These are phyloP conservation scores for Arabidopsis lyrata DNA, from an alignment of 441 rosid species.

Conservation along the genomic window DNA sequence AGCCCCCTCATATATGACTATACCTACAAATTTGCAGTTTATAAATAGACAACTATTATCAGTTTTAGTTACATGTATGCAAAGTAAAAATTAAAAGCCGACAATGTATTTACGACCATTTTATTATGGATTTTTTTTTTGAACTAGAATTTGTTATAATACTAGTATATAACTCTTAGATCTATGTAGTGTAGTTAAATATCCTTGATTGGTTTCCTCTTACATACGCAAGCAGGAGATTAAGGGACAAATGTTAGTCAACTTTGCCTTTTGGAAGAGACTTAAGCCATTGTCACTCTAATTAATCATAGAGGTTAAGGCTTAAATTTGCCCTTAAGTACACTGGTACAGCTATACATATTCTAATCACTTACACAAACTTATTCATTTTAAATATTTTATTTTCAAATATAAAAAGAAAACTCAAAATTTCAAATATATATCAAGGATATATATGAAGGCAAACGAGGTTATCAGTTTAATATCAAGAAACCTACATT, in stretches of 20 bases:
- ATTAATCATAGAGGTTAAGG: slow-evolving; percentile 22
- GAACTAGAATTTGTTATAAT: background rate
- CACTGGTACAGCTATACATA: slow-evolving; percentile 27
- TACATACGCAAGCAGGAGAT: slow-evolving; percentile 40
- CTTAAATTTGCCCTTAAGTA: slow-evolving; percentile 37
- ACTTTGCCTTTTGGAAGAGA: slow-evolving; percentile 46
- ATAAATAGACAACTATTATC: background rate
- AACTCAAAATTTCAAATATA: background rate
- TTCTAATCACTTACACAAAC: background rate
- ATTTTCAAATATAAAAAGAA: background rate
- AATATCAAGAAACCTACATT: background rate
- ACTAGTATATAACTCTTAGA: background rate
- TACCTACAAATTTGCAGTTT: slow-evolving; percentile 6
- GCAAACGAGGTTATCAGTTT: background rate
- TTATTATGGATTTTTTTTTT: background rate
- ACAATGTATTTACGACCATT: slow-evolving; percentile 12
- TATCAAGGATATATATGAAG: background rate
- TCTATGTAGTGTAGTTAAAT: slow-evolving; percentile 13
- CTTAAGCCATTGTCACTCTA: slow-evolving; percentile 41
- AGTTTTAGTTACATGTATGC: background rate
- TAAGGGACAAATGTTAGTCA: slow-evolving; percentile 41
- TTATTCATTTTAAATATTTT: background rate
- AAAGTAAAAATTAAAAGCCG: slow-evolving; percentile 9
- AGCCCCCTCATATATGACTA: slow-evolving; percentile 29
- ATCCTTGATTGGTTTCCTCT: slow-evolving; percentile 35